Evolutionary conservation across 1,139 yeast species (phyloP).

Genomic region (Hansenula sp.): DNA sequence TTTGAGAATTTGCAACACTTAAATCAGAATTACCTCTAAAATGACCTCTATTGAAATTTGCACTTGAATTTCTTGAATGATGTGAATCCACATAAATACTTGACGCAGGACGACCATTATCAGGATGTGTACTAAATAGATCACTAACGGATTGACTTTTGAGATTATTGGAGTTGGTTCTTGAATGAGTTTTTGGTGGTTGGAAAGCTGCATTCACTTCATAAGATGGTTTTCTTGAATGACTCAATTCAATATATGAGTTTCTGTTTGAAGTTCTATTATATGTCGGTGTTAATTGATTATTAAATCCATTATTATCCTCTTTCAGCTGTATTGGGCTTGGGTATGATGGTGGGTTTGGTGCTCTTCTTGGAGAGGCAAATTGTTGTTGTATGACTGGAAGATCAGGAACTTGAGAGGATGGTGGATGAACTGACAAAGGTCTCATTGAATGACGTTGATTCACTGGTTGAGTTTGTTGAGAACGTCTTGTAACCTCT

Average conservation of each 20-base stretch:
- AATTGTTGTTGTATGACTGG: conserved; percentile 26
- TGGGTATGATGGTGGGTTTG: conserved; percentile 49
- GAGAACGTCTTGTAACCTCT: conserved; percentile 12
- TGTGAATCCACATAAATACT: conserved; percentile 22
- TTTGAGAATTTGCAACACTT: conserved; percentile 8
- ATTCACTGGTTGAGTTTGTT: background rate
- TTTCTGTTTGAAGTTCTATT: conserved; percentile 9
- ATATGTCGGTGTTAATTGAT: conserved; percentile 14
- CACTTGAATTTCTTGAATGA: conserved; percentile 22
- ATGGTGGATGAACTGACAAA: conserved; percentile 20
- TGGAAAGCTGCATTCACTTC: conserved; percentile 18
- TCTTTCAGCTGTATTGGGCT: conserved; percentile 36
- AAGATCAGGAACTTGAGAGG: conserved; percentile 18
- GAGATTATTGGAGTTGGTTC: conserved; percentile 10
- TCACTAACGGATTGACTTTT: conserved; percentile 21
- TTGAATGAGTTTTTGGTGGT: conserved; percentile 9
- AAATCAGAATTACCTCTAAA: conserved; percentile 17
- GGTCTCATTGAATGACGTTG: conserved; percentile 15
- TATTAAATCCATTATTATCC: conserved; percentile 4
- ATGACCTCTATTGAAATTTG: conserved; percentile 11
- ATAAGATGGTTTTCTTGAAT: conserved; percentile 25
- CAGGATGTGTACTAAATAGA: conserved; percentile 8
- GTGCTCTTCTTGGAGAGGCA: conserved; percentile 61
- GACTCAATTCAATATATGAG: conserved; percentile 16
- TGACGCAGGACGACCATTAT: conserved; percentile 22